Evolutionary conservation across 305 asterid species (phyloP), one percentile per base, ranked within the genome.

Genomic region (Fraxinus ornus): DNA sequence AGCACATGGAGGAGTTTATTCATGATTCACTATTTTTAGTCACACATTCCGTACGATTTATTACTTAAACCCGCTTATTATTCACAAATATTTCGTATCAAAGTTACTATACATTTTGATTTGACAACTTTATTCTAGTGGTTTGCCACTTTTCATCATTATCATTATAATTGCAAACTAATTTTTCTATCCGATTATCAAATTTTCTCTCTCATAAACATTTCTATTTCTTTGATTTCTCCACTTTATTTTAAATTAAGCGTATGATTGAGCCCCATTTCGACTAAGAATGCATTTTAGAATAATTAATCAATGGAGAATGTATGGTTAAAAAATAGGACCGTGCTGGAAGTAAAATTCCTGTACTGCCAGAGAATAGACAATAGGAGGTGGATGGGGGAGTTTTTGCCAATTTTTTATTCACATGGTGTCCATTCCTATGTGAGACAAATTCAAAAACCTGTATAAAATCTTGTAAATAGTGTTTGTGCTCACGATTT

Each of bases 1-100:
- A 64, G 89, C 89, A 87, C 89, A 85, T 85, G 88, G 84, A 80
- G 75, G 85, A 76, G 86, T 84, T 87, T 88, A 82, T 79, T 80
- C 81, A 35, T 33, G 76, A 80, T 83, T 74, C 84, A 80, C 41
- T 73, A 55, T n/a, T 55, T 55, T 55, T 55, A 55, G 3, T 1
- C 3, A 55, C 22, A 55, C 64, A n/a, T 55, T 55, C 10, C n/a
- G 7, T 4, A 49, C 7, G 21, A 49, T 19, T 1, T 49, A 4
- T 52, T 4, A 52, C 62, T 52, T 17, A 17, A 52, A 52, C n/a
- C 22, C 0, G 21, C 62, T 52, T 52, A 52, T 17, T 52, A 52
- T 52, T 52, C 22, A 52, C 22, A n/a, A 52, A 52, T 52, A 52
- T 52, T 52, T 52, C 9, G 9, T 52, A 52, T 52, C 6, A 7